Evolutionary conservation across 73 alveolate species (phyloP).

Genomic region (Urostyla sp.): DNA sequence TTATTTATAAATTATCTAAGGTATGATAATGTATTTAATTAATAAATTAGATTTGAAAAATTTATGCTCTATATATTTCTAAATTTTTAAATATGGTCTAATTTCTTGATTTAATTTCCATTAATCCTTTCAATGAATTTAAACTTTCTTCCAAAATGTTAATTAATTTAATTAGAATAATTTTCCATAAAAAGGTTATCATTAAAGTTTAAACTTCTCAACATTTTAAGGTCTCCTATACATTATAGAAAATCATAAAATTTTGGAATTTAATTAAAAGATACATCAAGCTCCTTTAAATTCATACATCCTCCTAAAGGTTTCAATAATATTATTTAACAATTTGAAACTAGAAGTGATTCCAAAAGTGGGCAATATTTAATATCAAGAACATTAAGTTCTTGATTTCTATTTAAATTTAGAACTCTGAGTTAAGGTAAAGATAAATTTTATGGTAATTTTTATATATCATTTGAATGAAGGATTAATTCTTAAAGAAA

Average conservation of each 20-base stretch:
- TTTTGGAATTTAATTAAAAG: conserved; percentile 15
- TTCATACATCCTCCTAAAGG: conserved; percentile 12
- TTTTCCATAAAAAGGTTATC: conserved; percentile 23
- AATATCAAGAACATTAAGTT: background rate
- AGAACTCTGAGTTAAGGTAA: conserved; percentile 13
- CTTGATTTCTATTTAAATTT: conserved; percentile 41
- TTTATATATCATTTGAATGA: conserved; percentile 12
- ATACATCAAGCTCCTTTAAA: conserved; percentile 21
- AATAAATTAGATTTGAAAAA: background rate
- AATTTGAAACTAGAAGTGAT: conserved; percentile 14
- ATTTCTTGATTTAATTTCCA: background rate
- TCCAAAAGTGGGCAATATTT: conserved; percentile 35
- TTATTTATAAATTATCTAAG: conserved; percentile 13
- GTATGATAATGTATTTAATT: background rate
- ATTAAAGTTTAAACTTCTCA: conserved; percentile 18
- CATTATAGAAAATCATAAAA: conserved; percentile 9
- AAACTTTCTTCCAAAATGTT: background rate
- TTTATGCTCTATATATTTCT: background rate
- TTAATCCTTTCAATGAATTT: conserved; percentile 30
- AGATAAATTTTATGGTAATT: conserved; percentile 1
- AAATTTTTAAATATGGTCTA: background rate
- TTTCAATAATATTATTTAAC: conserved; percentile 18
- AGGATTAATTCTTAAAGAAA: conserved; percentile 12
- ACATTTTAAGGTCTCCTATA: background rate
- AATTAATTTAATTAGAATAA: background rate